Conservation (phyloP, 257 asterid genomes). For the Solanum medicagineum region DNA sequence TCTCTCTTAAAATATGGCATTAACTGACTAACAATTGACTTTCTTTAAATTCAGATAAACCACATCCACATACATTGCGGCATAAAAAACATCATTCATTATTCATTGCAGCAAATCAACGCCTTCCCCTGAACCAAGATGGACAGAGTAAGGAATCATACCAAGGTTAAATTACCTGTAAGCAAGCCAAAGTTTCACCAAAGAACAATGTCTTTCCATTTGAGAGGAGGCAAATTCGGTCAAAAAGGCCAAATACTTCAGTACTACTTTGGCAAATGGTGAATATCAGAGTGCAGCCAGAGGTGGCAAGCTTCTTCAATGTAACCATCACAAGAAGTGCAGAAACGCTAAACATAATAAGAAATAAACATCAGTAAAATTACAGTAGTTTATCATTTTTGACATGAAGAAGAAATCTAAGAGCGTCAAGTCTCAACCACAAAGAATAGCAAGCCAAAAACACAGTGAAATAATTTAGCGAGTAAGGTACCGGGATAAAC, state of each 20-base stretch:
- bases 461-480: neutral
- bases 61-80: neutral
- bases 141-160: neutral
- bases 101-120: neutral
- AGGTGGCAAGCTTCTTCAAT: slow-evolving; percentile 84
- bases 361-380: neutral
- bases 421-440: neutral
- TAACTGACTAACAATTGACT: neutral
- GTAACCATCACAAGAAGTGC: slow-evolving; percentile 99
- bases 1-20: neutral
- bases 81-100: neutral
- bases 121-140: neutral
- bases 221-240: slow-evolving; percentile 93
- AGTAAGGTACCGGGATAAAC: neutral
- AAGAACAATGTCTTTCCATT: slow-evolving; percentile 95
- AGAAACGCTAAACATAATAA: slow-evolving; percentile 56
- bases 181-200: slow-evolving; percentile 96
- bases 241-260: slow-evolving; percentile 98
- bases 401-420: neutral
- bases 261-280: slow-evolving; percentile 97
- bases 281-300: slow-evolving; percentile 88
- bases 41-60: neutral
- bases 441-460: neutral
- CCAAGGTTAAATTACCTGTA: slow-evolving; percentile 58
- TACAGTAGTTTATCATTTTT: neutral